Evolutionary conservation across 768 basidiomycete genomes (phyloP), one percentile per base, ranked within the genome.

Genomic region (Boletus patriciae): DNA sequence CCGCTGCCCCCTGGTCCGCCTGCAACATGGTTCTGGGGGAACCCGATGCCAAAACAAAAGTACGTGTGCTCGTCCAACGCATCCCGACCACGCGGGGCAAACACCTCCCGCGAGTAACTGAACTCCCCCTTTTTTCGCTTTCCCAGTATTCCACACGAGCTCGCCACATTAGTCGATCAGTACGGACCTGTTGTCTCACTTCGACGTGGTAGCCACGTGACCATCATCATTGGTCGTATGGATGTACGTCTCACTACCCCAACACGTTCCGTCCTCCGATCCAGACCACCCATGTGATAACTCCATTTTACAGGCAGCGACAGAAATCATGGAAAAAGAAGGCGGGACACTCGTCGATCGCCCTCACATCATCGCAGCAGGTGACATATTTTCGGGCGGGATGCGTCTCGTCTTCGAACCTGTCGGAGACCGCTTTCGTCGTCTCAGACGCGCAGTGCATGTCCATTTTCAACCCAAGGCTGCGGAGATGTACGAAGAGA

Each of bases 301-400:
- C n/a, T n/a, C n/a, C n/a, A n/a, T n/a, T n/a, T n/a, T n/a, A 79
- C 73, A 84, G 66, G 78, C 78, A 4, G 83, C 83, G 0, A 71
- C 79, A 0, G 81, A 85, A 5, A 79, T 85, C 53, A 80, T 85
- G 82, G 84, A 85, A 65, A 80, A 81, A 45, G 79, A 83, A 61
- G 82, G 84, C 0, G 79, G 76, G 0, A 61, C 71, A 0, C 70
- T 80, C 15, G 77, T 74, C 0, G 83, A 86, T 59, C 70, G 84
- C 34, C 83, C 83, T 12, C 62, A 63, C 3, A 71, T 69, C 19
- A 79, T 84, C 44, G 75, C 84, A 0, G 83, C 77, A 0, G 78
- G 79, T 2, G 83, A 84, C 43, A 81, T 81, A 0, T 69, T 85
- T 1, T 81, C 79, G 0, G 78, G 78, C 2, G 82, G 80, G 0